Base-by-base conservation (phyloP, 2,329 filamentous ascomycete species). In the Trichoderma oligosporum region DNA sequence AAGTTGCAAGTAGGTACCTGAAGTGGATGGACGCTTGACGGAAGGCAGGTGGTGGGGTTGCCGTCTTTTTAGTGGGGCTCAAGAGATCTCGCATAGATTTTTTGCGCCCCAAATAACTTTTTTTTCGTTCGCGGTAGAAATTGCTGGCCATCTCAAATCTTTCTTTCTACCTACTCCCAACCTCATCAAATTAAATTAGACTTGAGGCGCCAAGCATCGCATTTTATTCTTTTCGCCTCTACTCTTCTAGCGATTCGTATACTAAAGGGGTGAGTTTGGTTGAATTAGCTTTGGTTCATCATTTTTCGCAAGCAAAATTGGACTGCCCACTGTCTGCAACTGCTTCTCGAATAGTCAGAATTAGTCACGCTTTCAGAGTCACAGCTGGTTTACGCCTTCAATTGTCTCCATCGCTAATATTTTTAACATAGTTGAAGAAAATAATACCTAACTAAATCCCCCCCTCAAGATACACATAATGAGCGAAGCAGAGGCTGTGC, bases 401-500 rank as follows among this genome's bases (percentile, higher is more conserved):
- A 45, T 38, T 35, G 4, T 16, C 7, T 11, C 4, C 11, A 35
- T 51, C 55, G 55, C 47, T 9, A 11, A 25, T 22, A 14, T 14
- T 18, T 11, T 31, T 1, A n/a, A 3, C 14, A 14, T 22, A n/a
- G n/a, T n/a, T n/a, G n/a, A n/a, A n/a, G n/a, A n/a, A n/a, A n/a
- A n/a, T n/a, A n/a, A n/a, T n/a, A n/a, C n/a, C n/a, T n/a, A n/a
- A n/a, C n/a, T n/a, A n/a, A n/a, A n/a, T n/a, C n/a, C n/a, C n/a
- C 31, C 7, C n/a, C 41, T 18, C 16, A 14, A 29, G 3, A 36
- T 12, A 46, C 29, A 51, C 64, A 70, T 54, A 54, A 76, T 76
- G 73, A 74, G 72, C 68, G 72, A 71, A 62, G 72, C 61, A 59
- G 68, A 74, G 59, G 68, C 70, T 58, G 68, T 73, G 45, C 66